Evolutionary conservation across 345 rosid species (phyloP).

Genomic region (Lepidium africanum): DNA sequence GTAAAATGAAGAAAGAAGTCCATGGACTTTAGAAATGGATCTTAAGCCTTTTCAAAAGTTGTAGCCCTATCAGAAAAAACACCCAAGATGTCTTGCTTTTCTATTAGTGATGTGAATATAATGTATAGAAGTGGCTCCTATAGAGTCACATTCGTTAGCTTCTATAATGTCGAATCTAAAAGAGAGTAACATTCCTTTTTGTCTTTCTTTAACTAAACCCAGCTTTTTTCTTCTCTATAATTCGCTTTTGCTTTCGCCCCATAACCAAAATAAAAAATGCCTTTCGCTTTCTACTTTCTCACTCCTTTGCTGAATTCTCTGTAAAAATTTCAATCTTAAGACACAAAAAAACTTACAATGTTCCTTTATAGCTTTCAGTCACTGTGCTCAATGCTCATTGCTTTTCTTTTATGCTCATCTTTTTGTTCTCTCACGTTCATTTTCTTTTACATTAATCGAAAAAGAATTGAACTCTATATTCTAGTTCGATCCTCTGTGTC

Average conservation of each 20-base stretch:
- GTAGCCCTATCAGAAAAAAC: too few relatives aligned
- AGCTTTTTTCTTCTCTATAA: conserved; percentile 22
- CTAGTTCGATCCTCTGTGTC: neutral
- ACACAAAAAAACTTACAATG: conserved; percentile 9
- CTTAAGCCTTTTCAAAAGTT: neutral
- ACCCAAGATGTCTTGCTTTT: too few relatives aligned
- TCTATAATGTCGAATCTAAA: conserved; percentile 19
- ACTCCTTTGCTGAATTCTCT: conserved; percentile 13
- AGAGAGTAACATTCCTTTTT: conserved; percentile 22
- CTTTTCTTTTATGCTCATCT: conserved; percentile 15
- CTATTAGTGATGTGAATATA: neutral
- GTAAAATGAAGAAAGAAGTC: neutral
- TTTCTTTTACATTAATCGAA: neutral
- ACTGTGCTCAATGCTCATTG: conserved; percentile 8
- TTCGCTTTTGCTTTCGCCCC: conserved; percentile 22
- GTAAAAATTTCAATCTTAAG: conserved; percentile 3
- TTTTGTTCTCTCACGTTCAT: conserved; percentile 14
- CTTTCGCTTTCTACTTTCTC: conserved; percentile 20
- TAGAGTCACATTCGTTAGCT: conserved; percentile 10
- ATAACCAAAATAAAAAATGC: neutral
- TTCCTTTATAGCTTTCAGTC: conserved; percentile 21
- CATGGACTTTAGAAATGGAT: neutral
- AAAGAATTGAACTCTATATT: neutral
- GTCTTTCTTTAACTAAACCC: conserved; percentile 26
- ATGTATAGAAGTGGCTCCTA: conserved; percentile 7